Base-by-base conservation (phyloP, 257 asterid species). In the Ajuga chamaepitys region DNA sequence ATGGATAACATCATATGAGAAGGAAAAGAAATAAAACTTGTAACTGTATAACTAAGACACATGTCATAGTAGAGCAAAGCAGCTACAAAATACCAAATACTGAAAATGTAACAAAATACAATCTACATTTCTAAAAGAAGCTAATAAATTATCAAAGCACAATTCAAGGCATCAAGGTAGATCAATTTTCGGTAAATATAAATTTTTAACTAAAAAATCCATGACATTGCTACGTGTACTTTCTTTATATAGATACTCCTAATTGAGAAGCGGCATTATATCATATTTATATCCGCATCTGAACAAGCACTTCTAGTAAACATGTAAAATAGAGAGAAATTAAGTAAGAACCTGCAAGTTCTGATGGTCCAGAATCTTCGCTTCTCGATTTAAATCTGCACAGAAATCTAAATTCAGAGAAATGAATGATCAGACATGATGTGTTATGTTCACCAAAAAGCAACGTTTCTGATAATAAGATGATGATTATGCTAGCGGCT, bases 351-450 rank as follows among this genome's bases (percentile, higher is more conserved):
- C 97, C 96, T 86, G 91, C 76, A 88, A 38, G 70, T 75, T 81
- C 70, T 85, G 86, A 69, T 87, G 83, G 69, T 87, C 86, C 53
- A 80, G 51, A 68, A 82, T 79, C 82, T 75, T 86, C 71, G 82
- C 88, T 58, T 66, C 46, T 73, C 69, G 24, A 58, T 25, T 11
- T 84, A n/a, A 37, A 50, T 48, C 47, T 21, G 62, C 64, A 20
- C 18, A 50, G 34, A n/a, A 34, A 17, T n/a, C n/a, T 48, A 32
- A 24, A 44, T 18, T 47, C 20, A 48, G 34, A 65, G 37, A 35
- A 50, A 50, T 18, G 7, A n/a, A 34, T 34, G 9, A 35, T n/a
- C 10, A 51, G 22, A n/a, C n/a, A n/a, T n/a, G n/a, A n/a, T n/a
- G n/a, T n/a, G n/a, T n/a, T n/a, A n/a, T n/a, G 10, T 51, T 50